These are phyloP conservation scores for Pharnaceum exiguum DNA, from an alignment of 148 eudicot genomes.

Conservation along the genomic window DNA sequence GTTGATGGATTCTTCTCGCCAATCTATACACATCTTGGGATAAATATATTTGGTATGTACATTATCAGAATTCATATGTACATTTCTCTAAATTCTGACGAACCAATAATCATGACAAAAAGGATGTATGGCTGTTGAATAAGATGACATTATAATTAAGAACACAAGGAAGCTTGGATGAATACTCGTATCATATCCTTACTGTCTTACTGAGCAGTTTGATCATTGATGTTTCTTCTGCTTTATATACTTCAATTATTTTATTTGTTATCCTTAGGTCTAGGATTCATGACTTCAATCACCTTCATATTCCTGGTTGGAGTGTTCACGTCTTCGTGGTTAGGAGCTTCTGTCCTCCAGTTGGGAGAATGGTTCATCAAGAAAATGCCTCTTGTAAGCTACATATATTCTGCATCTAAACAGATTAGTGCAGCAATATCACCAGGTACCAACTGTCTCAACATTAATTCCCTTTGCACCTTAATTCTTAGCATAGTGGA, in stretches of 20 bases:
- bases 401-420: constrained; percentile 75
- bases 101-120: no score
- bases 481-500: background rate
- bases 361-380: constrained; percentile 81
- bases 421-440: constrained; percentile 91
- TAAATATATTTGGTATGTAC: constrained; percentile 59
- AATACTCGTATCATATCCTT: no score
- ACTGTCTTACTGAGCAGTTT: no score
- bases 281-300: constrained; percentile 64
- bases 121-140: no score
- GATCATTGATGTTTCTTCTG: background rate
- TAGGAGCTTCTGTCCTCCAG: constrained; percentile 62
- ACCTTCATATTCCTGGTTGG: constrained; percentile 80
- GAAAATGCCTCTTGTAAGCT: constrained; percentile 72
- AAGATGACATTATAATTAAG: no score
- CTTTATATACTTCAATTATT: background rate
- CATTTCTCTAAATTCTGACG: no score
- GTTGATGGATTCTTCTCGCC: constrained; percentile 81
- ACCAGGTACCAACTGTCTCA: constrained; percentile 41
- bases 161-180: no score
- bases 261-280: constrained; percentile 33
- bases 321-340: constrained; percentile 80
- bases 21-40: constrained; percentile 51
- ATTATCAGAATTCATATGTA: no score
- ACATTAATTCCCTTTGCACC: background rate